phyloP scores from a whole-genome alignment of 192 early-diverging fungal species.

The Backusella psychrophila region DNA sequence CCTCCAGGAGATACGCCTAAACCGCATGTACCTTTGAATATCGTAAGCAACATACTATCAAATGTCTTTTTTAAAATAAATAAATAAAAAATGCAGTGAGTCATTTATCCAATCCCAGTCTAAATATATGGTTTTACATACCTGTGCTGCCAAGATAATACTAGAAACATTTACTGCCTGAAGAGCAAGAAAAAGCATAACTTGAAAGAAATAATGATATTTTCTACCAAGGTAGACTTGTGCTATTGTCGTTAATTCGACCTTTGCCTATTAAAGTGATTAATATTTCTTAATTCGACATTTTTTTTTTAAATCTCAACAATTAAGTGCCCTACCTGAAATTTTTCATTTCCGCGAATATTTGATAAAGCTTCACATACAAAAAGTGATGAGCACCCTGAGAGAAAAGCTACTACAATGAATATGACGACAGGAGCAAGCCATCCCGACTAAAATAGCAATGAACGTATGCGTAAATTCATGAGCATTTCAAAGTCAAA shows the following conservation, averaged over 20 bases:
- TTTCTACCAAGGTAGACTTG: slow-evolving; percentile 62
- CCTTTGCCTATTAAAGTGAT: slow-evolving; percentile 40
- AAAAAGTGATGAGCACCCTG: slow-evolving; percentile 61
- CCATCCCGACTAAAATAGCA: slow-evolving; percentile 39
- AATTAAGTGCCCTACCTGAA: slow-evolving; percentile 46
- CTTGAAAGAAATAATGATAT: slow-evolving; percentile 60
- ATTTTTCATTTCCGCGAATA: slow-evolving; percentile 68
- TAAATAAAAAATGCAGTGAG: not conserved
- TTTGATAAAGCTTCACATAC: slow-evolving; percentile 67
- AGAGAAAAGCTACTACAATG: slow-evolving; percentile 55
- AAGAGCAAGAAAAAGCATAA: slow-evolving; percentile 63
- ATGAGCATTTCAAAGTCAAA: not conserved
- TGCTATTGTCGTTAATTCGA: slow-evolving; percentile 71
- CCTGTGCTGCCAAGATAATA: slow-evolving; percentile 68
- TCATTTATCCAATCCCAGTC: not conserved
- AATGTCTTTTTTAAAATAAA: slow-evolving; percentile 45
- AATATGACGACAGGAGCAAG: slow-evolving; percentile 48
- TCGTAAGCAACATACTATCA: slow-evolving; percentile 59
- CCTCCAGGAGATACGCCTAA: slow-evolving; percentile 56
- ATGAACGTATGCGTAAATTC: not conserved
- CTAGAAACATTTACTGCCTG: slow-evolving; percentile 71
- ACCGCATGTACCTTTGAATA: slow-evolving; percentile 66
- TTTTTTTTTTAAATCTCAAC: not conserved
- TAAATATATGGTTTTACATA: slow-evolving; percentile 8
- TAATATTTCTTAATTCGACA: not conserved